Evolutionary conservation across 352 stramenopile genomes (phyloP).

Genomic region (Blastocystis sp.): DNA sequence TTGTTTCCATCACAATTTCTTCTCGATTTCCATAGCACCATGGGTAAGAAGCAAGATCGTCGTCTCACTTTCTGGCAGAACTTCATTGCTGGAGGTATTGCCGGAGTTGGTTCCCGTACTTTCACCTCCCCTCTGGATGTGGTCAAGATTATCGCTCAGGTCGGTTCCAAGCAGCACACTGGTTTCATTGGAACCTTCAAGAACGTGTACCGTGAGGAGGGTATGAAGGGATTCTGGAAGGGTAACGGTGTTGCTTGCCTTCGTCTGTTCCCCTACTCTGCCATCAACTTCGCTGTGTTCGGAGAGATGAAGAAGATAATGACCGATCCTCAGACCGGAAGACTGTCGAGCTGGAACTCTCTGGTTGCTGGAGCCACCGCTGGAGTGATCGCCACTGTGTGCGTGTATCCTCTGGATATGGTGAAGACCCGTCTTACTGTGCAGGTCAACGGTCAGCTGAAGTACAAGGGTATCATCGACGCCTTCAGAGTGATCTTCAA

Average conservation of each 20-base stretch:
- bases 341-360: neutral
- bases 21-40: neutral
- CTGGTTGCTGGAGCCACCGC: neutral
- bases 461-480: slow-evolving; percentile 55
- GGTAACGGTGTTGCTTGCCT: slow-evolving; percentile 36
- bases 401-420: slow-evolving; percentile 55
- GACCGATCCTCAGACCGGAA: slow-evolving; percentile 23
- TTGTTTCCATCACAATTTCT: slow-evolving; percentile 8
- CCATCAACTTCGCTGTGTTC: slow-evolving; percentile 36
- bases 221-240: slow-evolving; percentile 39
- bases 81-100: slow-evolving; percentile 49
- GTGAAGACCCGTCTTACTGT: slow-evolving; percentile 46
- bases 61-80: slow-evolving; percentile 53
- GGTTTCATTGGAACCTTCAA: slow-evolving; percentile 53
- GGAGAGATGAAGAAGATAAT: neutral
- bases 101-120: slow-evolving; percentile 34
- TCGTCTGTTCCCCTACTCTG: slow-evolving; percentile 29
- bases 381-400: neutral
- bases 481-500: slow-evolving; percentile 43
- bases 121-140: slow-evolving; percentile 47
- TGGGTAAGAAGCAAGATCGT: slow-evolving; percentile 50
- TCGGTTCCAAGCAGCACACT: slow-evolving; percentile 31
- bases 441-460: slow-evolving; percentile 2
- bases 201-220: slow-evolving; percentile 3
- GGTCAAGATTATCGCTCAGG: slow-evolving; percentile 36